Evolutionary conservation across 495 filamentous ascomycete species (phyloP).

Genomic region (Cladorrhinum samala): DNA sequence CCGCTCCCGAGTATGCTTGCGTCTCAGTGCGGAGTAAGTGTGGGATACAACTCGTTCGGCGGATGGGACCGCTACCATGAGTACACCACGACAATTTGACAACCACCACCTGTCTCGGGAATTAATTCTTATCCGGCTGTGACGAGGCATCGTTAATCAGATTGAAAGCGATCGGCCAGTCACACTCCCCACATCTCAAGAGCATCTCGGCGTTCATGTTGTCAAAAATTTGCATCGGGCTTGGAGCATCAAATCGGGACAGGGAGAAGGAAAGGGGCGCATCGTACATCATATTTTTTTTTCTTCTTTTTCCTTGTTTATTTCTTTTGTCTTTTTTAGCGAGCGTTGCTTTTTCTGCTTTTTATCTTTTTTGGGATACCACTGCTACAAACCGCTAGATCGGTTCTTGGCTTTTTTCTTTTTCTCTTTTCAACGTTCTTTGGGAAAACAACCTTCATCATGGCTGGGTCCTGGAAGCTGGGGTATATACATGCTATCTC

Average conservation of each 20-base stretch:
- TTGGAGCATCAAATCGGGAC: slow-evolving; percentile 28
- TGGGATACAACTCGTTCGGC: slow-evolving; percentile 68
- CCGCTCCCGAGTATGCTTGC: slow-evolving; percentile 88
- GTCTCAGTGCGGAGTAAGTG: slow-evolving; percentile 72
- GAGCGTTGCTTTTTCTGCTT: slow-evolving; percentile 29
- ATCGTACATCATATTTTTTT: slow-evolving; percentile 17
- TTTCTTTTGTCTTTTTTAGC: slow-evolving; percentile 28
- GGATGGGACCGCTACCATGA: slow-evolving; percentile 70
- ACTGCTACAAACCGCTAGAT: slow-evolving; percentile 35
- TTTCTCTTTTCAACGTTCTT: slow-evolving; percentile 27
- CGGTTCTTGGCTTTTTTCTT: slow-evolving; percentile 34
- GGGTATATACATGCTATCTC: slow-evolving; percentile 15
- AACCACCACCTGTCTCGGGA: slow-evolving; percentile 39
- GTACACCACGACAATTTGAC: slow-evolving; percentile 59
- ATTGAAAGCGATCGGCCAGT: slow-evolving; percentile 9
- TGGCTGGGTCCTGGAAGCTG: slow-evolving; percentile 40
- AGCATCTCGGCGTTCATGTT: slow-evolving; percentile 11
- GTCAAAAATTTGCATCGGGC: neutral
- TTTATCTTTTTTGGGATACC: slow-evolving; percentile 26
- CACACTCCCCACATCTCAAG: neutral
- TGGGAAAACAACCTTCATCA: slow-evolving; percentile 27
- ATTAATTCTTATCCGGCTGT: slow-evolving; percentile 32
- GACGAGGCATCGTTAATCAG: slow-evolving; percentile 30
- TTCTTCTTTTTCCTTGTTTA: slow-evolving; percentile 17
- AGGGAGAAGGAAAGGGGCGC: slow-evolving; percentile 22